Evolutionary conservation across 1,284 basidiomycete species (phyloP).

Genomic region (Neolentinus lepideus): DNA sequence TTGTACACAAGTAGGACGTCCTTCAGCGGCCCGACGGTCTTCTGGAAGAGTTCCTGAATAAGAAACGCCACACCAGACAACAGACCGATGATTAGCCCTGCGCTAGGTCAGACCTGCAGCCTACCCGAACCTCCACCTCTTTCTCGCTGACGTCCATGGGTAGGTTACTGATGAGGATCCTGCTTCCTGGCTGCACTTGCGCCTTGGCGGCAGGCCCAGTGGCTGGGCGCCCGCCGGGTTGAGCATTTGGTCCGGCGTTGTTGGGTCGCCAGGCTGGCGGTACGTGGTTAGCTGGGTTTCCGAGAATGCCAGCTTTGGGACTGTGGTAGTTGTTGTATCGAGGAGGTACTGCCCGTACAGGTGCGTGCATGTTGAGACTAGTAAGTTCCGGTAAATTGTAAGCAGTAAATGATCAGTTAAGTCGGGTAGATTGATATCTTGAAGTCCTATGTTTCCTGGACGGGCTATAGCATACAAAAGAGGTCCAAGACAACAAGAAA

Average conservation of each 20-base stretch:
- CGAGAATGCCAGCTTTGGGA: constrained; percentile 49
- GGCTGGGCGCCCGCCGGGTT: constrained; percentile 5
- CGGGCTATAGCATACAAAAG: neutral
- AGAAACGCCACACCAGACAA: constrained; percentile 6
- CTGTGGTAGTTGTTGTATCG: constrained; percentile 44
- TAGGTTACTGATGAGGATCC: constrained; percentile 62
- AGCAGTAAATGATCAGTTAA: too few species aligned
- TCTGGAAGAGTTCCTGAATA: constrained; percentile 61
- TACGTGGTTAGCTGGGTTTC: constrained; percentile 42
- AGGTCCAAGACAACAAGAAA: neutral
- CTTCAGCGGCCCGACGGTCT: constrained; percentile 65
- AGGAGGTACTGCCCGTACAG: neutral
- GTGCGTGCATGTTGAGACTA: constrained; percentile 1
- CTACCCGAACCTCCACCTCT: constrained; percentile 54
- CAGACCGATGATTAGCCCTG: constrained; percentile 1
- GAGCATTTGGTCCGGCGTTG: too few species aligned
- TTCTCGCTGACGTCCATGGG: constrained; percentile 60
- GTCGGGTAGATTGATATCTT: too few species aligned
- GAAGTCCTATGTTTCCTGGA: too few species aligned
- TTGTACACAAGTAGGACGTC: constrained; percentile 68
- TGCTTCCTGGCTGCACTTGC: constrained; percentile 41
- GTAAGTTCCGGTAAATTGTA: too few species aligned
- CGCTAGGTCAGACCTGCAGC: constrained; percentile 1
- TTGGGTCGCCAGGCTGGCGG: constrained; percentile 51
- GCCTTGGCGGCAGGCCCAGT: constrained; percentile 17